Percentiles rank a stretch among this genome's conserved stretches.
Conservation (phyloP, 176 grass and related monocot species). For the Chrysopogon serrulatus region DNA sequence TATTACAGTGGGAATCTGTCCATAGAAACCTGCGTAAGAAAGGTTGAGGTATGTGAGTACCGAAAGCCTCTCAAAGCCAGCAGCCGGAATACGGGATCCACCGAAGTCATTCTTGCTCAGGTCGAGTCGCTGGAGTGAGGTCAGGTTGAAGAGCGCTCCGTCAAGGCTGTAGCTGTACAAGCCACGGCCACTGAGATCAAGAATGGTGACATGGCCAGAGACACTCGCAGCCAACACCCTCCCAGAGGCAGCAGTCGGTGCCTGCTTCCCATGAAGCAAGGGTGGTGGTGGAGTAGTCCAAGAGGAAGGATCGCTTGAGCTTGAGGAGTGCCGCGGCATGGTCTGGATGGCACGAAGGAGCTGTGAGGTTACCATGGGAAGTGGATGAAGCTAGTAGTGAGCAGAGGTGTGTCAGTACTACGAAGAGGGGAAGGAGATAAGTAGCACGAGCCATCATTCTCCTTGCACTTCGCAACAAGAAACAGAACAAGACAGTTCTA, state of each 20-base stretch:
- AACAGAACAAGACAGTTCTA: no score
- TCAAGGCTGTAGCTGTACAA: background rate
- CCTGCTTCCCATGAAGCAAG: background rate
- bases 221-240: background rate
- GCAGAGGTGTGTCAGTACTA: background rate
- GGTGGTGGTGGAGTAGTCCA: background rate
- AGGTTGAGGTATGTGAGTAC: conserved; percentile 42
- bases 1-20: conserved; percentile 36
- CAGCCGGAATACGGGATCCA: background rate
- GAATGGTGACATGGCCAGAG: background rate
- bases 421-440: no score
- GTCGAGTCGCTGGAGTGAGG: conserved; percentile 3
- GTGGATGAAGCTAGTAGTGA: background rate
- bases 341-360: conserved; percentile 12
- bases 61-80: conserved; percentile 30
- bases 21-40: conserved; percentile 31
- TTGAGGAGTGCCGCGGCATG: conserved; percentile 7
- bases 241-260: conserved; percentile 21
- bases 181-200: background rate
- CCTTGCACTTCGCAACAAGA: no score
- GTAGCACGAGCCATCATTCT: no score
- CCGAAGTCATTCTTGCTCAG: conserved; percentile 15
- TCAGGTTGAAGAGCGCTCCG: conserved; percentile 17
- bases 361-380: background rate
- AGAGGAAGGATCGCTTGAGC: conserved; percentile 1